A percentile compares a stretch with the other conserved stretches of the same genome.
Conservation (phyloP, 495 filamentous ascomycete species). For the Achaetomiella virescens region DNA sequence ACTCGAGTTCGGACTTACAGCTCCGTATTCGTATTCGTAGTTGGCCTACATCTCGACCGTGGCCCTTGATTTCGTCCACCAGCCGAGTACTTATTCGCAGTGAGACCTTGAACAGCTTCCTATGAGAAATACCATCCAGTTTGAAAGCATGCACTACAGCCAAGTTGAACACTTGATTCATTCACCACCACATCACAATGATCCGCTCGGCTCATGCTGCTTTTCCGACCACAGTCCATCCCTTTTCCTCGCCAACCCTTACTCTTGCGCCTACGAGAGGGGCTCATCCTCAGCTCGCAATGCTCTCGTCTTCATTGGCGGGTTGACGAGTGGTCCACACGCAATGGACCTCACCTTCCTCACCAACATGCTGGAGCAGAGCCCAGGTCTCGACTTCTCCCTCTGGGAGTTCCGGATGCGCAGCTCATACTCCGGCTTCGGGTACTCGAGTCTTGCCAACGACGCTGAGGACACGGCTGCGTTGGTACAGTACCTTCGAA, state of each 20-base stretch:
- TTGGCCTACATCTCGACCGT: no score
- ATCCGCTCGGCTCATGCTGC: not conserved
- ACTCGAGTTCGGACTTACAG: no score
- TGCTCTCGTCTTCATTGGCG: conserved; percentile 73
- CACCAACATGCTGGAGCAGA: not conserved
- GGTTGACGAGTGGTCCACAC: conserved; percentile 67
- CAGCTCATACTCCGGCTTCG: conserved; percentile 65
- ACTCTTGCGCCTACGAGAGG: conserved; percentile 31
- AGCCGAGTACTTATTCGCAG: no score
- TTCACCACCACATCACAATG: not conserved
- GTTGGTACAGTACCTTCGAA: conserved; percentile 63
- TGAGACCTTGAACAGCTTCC: no score
- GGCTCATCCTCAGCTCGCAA: conserved; percentile 39
- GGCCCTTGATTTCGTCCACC: no score
- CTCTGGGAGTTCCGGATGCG: conserved; percentile 35
- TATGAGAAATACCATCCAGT: no score
- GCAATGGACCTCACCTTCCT: not conserved
- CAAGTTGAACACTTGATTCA: no score
- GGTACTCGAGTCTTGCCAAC: conserved; percentile 55
- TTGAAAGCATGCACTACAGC: no score
- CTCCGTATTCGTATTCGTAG: no score
- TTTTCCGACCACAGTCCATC: conserved; percentile 30
- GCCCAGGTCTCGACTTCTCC: conserved; percentile 35
- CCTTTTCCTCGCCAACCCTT: conserved; percentile 12
- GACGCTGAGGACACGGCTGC: conserved; percentile 66